Evolutionary conservation across 257 asterid species (phyloP).

Genomic region (Nicotiana otophora): DNA sequence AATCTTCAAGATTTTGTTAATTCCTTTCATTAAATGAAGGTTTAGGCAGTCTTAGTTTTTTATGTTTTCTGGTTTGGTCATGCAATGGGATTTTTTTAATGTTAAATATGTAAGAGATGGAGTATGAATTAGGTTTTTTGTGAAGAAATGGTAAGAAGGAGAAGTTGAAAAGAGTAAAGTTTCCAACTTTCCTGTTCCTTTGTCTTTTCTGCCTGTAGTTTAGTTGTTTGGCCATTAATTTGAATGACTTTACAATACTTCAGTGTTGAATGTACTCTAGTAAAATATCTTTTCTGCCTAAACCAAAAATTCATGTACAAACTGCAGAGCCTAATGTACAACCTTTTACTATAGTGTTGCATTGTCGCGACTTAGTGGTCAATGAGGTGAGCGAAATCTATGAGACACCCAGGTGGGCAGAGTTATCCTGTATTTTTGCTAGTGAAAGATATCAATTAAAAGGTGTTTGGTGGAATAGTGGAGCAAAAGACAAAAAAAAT

Average conservation of each 20-base stretch:
- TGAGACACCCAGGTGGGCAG: background rate
- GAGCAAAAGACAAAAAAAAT: background rate
- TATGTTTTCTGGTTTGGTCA: background rate
- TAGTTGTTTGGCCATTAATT: conserved; percentile 12
- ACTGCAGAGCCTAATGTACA: background rate
- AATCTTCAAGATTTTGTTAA: background rate
- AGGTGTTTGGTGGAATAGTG: too few relatives aligned
- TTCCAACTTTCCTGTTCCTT: background rate
- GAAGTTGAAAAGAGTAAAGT: conserved; percentile 9
- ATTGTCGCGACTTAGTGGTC: background rate
- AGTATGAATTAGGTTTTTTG: background rate
- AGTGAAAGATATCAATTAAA: background rate
- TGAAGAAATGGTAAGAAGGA: background rate
- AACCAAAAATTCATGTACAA: background rate
- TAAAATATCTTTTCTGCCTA: background rate
- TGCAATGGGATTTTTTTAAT: background rate
- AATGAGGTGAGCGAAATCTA: background rate
- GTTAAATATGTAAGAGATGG: background rate
- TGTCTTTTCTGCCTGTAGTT: conserved; percentile 9
- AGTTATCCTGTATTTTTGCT: background rate
- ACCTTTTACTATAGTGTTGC: background rate
- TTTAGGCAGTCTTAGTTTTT: background rate
- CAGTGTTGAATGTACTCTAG: too few relatives aligned
- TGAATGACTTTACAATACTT: background rate
- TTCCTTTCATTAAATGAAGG: background rate